Evolutionary conservation across 176 grass and related monocot species (phyloP), one percentile per base, ranked within the genome.

Genomic region (Echinochloa phyllopogon): DNA sequence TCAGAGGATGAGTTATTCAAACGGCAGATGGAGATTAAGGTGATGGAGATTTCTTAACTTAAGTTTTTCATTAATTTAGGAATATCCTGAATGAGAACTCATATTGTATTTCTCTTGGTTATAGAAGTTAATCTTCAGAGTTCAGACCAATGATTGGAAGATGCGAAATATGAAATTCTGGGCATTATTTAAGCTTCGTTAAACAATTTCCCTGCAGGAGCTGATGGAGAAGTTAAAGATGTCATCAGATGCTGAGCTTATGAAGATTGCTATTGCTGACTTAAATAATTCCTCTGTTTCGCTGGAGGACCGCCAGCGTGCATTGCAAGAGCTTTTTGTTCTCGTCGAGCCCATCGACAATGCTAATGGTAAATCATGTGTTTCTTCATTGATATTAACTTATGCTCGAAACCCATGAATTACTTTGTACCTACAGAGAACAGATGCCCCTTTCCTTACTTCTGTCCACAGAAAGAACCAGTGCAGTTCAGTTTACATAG

Each of bases 311-410:
- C 88, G 69, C 43, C 87, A 88, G 27, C 87, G 74, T 89, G 85
- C 93, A 24, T 69, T 99, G 79, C 86, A 94, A 52, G 91, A 96
- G 42, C 93, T 99, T 75, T 83, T 99, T 61, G 25, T 91, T 79
- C 90, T 99, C 15, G 93, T 99, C 83, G 96, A 99, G 77, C 87
- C 91, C 29, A 94, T 95, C 14, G 87, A 94, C 37, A 95, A 95
- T 87, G 86, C 93, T 50, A 91, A 94, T 87, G 96, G 93, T 98
- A 98, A 87, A 25, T 59, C 23, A 17, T 4, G 11, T 47, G 0
- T 1, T 8, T 10, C 1, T 48, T 72, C 48, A 6, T 17, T 25
- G 14, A 51, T 43, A 36, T 73, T 49, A 29, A 10, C 14, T 0
- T 10, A 49, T 73, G 25, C n/a, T 36, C 1, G 15, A 33, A 50